A percentile compares a stretch with the other conserved stretches of the same genome.
phyloP scores from a whole-genome alignment of 306 rosid genomes.

The Sesbania bispinosa region DNA sequence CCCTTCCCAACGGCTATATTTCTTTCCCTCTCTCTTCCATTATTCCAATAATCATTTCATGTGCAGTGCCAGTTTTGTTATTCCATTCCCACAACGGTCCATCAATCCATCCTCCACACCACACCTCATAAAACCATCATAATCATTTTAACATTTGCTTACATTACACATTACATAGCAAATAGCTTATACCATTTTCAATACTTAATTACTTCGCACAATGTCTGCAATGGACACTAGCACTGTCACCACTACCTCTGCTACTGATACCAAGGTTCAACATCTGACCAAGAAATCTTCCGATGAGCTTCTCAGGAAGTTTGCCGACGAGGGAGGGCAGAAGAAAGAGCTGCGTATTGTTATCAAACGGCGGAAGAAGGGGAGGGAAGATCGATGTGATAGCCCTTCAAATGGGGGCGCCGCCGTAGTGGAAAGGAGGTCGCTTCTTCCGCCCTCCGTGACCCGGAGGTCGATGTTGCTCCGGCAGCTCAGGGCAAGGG shows the following conservation, averaged over 20 bases:
- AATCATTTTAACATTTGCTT: not conserved
- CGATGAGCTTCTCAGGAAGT: constrained; percentile 75
- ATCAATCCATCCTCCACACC: not conserved
- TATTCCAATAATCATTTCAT: constrained; percentile 9
- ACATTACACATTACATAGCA: not conserved
- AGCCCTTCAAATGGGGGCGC: constrained; percentile 29
- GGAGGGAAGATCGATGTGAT: constrained; percentile 31
- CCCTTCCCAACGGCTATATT: constrained; percentile 42
- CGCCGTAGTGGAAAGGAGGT: constrained; percentile 51
- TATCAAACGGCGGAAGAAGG: constrained; percentile 30
- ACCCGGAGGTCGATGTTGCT: constrained; percentile 48
- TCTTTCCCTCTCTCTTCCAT: not conserved
- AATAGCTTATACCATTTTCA: not conserved
- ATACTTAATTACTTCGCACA: not conserved
- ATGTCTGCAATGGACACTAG: constrained; percentile 36
- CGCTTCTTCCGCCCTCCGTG: constrained; percentile 45
- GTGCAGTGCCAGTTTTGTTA: not conserved
- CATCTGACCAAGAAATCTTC: constrained; percentile 72
- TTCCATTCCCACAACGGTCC: constrained; percentile 25
- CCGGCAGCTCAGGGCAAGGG: constrained; percentile 52
- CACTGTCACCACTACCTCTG: not conserved
- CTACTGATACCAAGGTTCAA: constrained; percentile 45
- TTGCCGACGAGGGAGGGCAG: constrained; percentile 39
- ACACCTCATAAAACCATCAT: constrained; percentile 21
- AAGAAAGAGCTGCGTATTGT: constrained; percentile 25